These are phyloP conservation scores for Mariannaea elegans DNA, from an alignment of 2,329 filamentous ascomycete genomes.

Conservation along the genomic window DNA sequence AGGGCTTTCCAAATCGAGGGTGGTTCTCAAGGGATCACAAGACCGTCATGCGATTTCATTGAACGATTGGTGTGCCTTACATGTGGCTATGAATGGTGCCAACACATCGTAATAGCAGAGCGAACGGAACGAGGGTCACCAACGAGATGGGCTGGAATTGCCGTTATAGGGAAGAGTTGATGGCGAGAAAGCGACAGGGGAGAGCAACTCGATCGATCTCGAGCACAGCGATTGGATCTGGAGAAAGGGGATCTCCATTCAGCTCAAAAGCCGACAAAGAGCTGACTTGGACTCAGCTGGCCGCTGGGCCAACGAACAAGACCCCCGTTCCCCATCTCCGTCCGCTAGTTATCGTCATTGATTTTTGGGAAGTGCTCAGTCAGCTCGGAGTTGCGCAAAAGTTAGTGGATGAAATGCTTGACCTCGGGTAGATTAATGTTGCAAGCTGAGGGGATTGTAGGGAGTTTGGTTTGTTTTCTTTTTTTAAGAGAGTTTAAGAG, in stretches of 20 bases:
- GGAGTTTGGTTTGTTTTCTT: too few relatives aligned
- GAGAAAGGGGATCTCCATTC: not conserved
- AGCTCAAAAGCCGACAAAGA: conserved; percentile 2
- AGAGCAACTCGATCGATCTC: conserved; percentile 16
- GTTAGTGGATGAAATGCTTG: too few relatives aligned
- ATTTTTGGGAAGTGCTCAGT: not conserved
- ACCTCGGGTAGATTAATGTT: not conserved
- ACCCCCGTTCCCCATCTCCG: not conserved
- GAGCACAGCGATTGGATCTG: conserved; percentile 16
- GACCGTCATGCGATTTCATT: not conserved
- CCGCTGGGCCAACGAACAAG: conserved; percentile 20
- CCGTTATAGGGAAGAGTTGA: conserved; percentile 12
- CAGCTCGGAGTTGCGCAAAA: conserved; percentile 3
- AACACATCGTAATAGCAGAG: not conserved
- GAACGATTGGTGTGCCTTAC: conserved; percentile 4
- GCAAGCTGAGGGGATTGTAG: not conserved
- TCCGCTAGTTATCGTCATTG: not conserved
- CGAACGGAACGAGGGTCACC: conserved; percentile 2
- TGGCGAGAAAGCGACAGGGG: conserved; percentile 5
- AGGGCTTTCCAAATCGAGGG: not conserved
- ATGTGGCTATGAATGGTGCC: not conserved
- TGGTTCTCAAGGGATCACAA: not conserved
- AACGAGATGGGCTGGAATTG: conserved; percentile 8
- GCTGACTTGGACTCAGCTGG: conserved; percentile 10
- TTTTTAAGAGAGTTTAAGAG: too few relatives aligned